A percentile compares a stretch with the other conserved stretches of the same genome.
phyloP scores from a whole-genome alignment of 192 early-diverging fungal species.

The Entomortierella lignicola region DNA sequence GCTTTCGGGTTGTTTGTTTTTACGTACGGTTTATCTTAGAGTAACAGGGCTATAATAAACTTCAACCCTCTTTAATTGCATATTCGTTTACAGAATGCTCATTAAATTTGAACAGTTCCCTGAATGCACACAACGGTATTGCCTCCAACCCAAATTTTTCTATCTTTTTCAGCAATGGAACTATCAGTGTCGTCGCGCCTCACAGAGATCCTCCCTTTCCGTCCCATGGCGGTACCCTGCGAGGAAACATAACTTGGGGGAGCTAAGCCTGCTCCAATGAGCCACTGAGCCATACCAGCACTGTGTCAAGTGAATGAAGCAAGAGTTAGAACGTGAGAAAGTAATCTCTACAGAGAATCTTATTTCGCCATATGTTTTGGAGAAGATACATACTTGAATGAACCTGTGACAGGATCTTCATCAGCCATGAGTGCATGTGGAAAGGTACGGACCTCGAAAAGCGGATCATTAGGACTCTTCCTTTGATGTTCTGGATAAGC shows the following conservation, averaged over 20 bases:
- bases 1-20: no score
- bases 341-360: no score
- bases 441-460: constrained; percentile 29
- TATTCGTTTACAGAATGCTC: background rate
- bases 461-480: constrained; percentile 2
- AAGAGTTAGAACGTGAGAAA: background rate
- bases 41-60: no score
- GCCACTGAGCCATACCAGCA: constrained; percentile 36
- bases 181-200: constrained; percentile 22
- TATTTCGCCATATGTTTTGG: no score
- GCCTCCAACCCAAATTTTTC: constrained; percentile 32
- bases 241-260: constrained; percentile 24
- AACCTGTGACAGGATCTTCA: constrained; percentile 37
- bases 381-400: constrained; percentile 35
- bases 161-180: constrained; percentile 1
- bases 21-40: no score
- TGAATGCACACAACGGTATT: constrained; percentile 18
- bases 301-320: background rate
- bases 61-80: background rate
- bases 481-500: constrained; percentile 3
- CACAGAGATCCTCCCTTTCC: constrained; percentile 12
- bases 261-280: constrained; percentile 18
- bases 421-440: constrained; percentile 9
- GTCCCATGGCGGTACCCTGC: constrained; percentile 32
- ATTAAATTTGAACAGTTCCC: constrained; percentile 21